Percentiles rank a stretch among this genome's conserved stretches.
Evolutionary conservation across 2,329 filamentous ascomycete species (phyloP).

Genomic region (Periconia sp.): DNA sequence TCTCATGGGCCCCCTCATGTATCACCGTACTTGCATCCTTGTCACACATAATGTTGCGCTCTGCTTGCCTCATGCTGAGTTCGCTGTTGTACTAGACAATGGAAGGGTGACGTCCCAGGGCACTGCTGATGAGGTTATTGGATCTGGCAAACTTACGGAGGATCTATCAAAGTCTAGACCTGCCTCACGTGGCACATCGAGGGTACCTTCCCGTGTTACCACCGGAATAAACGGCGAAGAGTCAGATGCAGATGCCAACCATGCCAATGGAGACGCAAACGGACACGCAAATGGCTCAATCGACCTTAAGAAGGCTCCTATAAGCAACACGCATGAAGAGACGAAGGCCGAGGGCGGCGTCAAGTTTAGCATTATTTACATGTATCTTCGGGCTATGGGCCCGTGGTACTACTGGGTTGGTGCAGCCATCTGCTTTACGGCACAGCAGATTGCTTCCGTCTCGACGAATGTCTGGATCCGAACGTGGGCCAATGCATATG

Average conservation of each 20-base stretch:
- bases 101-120: constrained; percentile 80
- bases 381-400: constrained; percentile 93
- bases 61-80: constrained; percentile 79
- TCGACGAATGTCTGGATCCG: constrained; percentile 94
- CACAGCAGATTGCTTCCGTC: constrained; percentile 85
- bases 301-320: constrained; percentile 53
- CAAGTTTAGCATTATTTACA: constrained; percentile 81
- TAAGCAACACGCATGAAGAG: constrained; percentile 63
- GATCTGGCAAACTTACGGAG: constrained; percentile 87
- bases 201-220: constrained; percentile 76
- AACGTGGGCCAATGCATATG: constrained; percentile 91
- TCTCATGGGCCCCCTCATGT: constrained; percentile 88
- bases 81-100: constrained; percentile 86
- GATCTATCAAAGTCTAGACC: constrained; percentile 79
- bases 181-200: constrained; percentile 72
- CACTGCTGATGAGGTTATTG: constrained; percentile 76
- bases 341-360: constrained; percentile 84
- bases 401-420: constrained; percentile 93
- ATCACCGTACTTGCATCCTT: constrained; percentile 85
- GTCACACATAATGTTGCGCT: constrained; percentile 96
- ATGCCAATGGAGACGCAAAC: constrained; percentile 59
- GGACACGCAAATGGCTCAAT: constrained; percentile 52
- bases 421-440: constrained; percentile 74
- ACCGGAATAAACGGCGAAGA: constrained; percentile 73
- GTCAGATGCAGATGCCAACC: constrained; percentile 35